Percentiles rank a stretch among this genome's conserved stretches.
These are phyloP conservation scores for Litsea cubeba DNA, from an alignment of 164 flowering plant species.

Conservation along the genomic window DNA sequence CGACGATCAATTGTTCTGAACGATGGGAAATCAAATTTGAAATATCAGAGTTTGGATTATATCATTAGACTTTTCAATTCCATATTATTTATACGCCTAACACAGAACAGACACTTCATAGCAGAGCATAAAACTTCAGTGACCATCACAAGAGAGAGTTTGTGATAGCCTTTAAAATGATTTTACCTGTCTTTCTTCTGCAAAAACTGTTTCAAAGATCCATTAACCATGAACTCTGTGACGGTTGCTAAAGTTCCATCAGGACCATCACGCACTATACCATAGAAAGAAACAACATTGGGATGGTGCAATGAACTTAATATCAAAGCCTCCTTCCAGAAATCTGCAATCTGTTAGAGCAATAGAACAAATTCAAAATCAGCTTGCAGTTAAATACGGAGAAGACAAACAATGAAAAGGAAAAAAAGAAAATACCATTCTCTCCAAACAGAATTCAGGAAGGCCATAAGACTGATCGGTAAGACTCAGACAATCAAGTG, in stretches of 20 bases:
- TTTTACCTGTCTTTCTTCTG: slow-evolving; percentile 91
- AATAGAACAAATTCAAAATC: slow-evolving; percentile 6
- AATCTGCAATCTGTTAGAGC: slow-evolving; percentile 75
- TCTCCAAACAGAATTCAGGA: neutral
- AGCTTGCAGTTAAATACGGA: neutral
- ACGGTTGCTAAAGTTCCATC: slow-evolving; percentile 97
- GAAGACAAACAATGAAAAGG: neutral
- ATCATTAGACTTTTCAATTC: neutral
- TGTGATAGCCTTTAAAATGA: neutral
- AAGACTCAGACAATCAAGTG: neutral
- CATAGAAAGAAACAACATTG: slow-evolving; percentile 97
- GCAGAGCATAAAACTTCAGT: neutral
- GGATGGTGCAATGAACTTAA: slow-evolving; percentile 95
- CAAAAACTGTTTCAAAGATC: slow-evolving; percentile 92
- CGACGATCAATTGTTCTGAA: slow-evolving; percentile 97
- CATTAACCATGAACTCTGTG: slow-evolving; percentile 96
- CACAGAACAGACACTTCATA: neutral
- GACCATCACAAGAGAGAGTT: neutral
- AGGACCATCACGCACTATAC: slow-evolving; percentile 98
- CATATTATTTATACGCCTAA: neutral
- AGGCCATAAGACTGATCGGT: neutral
- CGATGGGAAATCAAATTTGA: slow-evolving; percentile 6
- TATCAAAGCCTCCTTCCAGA: slow-evolving; percentile 97
- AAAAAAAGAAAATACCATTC: neutral
- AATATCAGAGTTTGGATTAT: neutral